Conservation (phyloP, 495 filamentous ascomycete genomes). For the Mycothermus thermophilus region DNA sequence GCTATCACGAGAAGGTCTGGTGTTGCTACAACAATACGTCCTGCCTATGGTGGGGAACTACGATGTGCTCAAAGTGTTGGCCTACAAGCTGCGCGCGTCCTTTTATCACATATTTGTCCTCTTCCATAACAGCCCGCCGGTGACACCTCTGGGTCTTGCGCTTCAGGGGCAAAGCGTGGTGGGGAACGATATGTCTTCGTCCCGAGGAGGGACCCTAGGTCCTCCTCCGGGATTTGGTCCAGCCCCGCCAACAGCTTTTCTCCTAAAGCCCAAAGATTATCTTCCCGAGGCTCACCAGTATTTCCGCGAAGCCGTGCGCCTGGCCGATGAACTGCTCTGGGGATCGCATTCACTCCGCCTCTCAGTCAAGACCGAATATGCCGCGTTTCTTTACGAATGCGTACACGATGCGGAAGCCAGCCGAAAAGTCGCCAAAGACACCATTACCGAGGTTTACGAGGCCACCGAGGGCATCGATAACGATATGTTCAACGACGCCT, state of each 20-base stretch:
- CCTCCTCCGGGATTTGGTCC: constrained; percentile 35
- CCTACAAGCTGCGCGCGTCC: constrained; percentile 80
- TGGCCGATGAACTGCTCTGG: constrained; percentile 61
- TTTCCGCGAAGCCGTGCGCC: constrained; percentile 63
- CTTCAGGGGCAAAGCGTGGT: constrained; percentile 18
- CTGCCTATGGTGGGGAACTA: constrained; percentile 60
- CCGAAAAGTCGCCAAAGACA: constrained; percentile 60
- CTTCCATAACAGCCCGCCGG: constrained; percentile 62
- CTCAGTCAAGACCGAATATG: constrained; percentile 82
- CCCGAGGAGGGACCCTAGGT: constrained; percentile 37
- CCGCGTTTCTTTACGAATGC: constrained; percentile 92
- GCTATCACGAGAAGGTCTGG: constrained; percentile 82
- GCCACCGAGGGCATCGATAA: constrained; percentile 85
- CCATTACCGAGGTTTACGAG: constrained; percentile 83
- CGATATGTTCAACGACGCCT: constrained; percentile 69
- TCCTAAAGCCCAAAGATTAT: constrained; percentile 70
- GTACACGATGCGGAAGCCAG: constrained; percentile 65
- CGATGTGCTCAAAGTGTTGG: constrained; percentile 69
- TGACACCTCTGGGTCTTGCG: too few relatives aligned
- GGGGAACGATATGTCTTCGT: constrained; percentile 9
- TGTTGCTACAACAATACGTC: constrained; percentile 75
- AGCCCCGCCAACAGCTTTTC: constrained; percentile 48
- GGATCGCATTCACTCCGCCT: constrained; percentile 83
- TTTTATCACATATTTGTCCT: constrained; percentile 96
- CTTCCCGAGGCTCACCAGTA: constrained; percentile 64